A percentile compares a stretch with the other conserved stretches of the same genome.
Evolutionary conservation across 805 yeast genomes (phyloP).

Genomic region (Metschnikowia anglica): DNA sequence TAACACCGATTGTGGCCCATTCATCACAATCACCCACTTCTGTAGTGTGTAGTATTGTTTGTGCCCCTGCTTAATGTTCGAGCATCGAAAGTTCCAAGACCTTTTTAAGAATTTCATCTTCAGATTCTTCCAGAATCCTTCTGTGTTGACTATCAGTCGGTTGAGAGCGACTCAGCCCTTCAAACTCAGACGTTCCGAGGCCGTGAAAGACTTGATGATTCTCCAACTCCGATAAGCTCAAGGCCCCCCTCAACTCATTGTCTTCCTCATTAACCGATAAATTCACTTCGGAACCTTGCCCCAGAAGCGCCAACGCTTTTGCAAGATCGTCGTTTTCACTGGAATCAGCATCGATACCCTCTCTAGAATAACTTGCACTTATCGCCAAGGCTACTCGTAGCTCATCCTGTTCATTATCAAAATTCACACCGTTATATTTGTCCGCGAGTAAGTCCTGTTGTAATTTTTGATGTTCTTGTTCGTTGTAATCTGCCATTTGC

Average conservation of each 20-base stretch:
- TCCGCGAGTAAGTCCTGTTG: slow-evolving; percentile 32
- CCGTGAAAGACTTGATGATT: slow-evolving; percentile 14
- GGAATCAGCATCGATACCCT: slow-evolving; percentile 10
- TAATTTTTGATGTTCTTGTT: slow-evolving; percentile 24
- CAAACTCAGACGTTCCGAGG: not conserved
- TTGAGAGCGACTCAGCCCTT: slow-evolving; percentile 8
- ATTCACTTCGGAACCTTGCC: not conserved
- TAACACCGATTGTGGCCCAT: no score
- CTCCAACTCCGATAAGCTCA: slow-evolving; percentile 11
- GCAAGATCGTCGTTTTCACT: slow-evolving; percentile 30
- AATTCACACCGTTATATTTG: slow-evolving; percentile 47
- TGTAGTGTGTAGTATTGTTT: no score
- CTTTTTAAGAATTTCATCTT: slow-evolving; percentile 22
- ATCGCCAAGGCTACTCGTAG: slow-evolving; percentile 28
- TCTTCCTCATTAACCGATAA: not conserved
- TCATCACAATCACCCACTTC: no score
- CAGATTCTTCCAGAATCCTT: slow-evolving; percentile 5
- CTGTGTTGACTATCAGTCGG: not conserved
- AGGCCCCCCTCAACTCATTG: slow-evolving; percentile 8
- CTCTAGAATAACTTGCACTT: slow-evolving; percentile 18
- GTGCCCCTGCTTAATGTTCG: slow-evolving; percentile 14
- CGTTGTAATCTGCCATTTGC: slow-evolving; percentile 39
- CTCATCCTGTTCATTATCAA: slow-evolving; percentile 29
- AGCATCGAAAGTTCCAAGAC: slow-evolving; percentile 23
- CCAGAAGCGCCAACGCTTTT: slow-evolving; percentile 14